Evolutionary conservation across 2,329 filamentous ascomycete genomes (phyloP), one percentile per base, ranked within the genome.

Genomic region (Acrocalymma vagum): DNA sequence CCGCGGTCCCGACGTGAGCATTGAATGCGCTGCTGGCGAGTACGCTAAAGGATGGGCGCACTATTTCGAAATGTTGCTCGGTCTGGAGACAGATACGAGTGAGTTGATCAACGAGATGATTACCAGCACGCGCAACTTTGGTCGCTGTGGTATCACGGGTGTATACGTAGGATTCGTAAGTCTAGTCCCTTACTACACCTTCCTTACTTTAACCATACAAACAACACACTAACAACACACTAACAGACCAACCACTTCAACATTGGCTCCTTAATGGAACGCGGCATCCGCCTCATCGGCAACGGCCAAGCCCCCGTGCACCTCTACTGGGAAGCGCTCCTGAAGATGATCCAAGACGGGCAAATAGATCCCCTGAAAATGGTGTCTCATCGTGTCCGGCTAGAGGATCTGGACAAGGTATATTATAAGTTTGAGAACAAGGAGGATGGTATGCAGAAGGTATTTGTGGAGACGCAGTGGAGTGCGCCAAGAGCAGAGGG

Each of bases 51-150:
- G 80, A 35, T 83, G 80, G 80, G 74, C 75, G 4, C 82, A 85
- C 60, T 80, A 81, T 48, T 78, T 83, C 30, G 80, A 85, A 64
- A 74, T 79, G 51, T 60, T 78, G 53, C 60, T 81, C 4, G 90
- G 90, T 1, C 75, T 86, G 22, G 90, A 95, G 74, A 95, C 89
- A 0, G 90, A 95, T 60, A 93, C 89, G 0, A 88, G 84, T 36
- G 90, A 91, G 73, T 83, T 90, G 29, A 43, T 91, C 51, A 91
- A 91, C 63, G 87, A 91, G 72, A 89, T 89, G 85, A 83, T 91
- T 21, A 82, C 86, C 59, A 78, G 82, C n/a, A 86, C 88, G 9
- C 77, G 82, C 33, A 88, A 83, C 58, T 90, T 78, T 57, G 87
- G 90, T 4, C 79, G 88, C 6, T 85, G 84, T 38, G 89, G 90